Percentiles rank a stretch among this genome's conserved stretches.
phyloP scores from a whole-genome alignment of 805 yeast genomes.

The Ogataea pignaliae region DNA sequence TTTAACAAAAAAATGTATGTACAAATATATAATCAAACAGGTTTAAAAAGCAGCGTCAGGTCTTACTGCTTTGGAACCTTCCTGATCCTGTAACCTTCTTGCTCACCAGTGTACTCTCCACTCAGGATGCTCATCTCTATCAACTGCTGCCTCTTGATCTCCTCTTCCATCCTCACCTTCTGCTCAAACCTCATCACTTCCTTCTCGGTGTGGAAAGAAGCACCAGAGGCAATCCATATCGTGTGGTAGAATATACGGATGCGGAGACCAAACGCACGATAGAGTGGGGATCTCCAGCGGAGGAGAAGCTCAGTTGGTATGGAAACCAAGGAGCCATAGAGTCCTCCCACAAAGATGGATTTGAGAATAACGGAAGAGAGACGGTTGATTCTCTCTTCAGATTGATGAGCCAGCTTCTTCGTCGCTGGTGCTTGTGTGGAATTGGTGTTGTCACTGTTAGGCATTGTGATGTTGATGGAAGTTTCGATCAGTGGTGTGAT shows the following conservation, averaged over 20 bases:
- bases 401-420: constrained; percentile 19
- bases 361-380: constrained; percentile 27
- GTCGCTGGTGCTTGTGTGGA: not conserved
- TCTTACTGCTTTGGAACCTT: not conserved
- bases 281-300: constrained; percentile 34
- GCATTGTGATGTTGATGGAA: not conserved
- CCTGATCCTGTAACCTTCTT: constrained; percentile 15
- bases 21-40: not conserved
- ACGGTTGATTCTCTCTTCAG: constrained; percentile 21
- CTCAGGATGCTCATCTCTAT: constrained; percentile 30
- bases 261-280: constrained; percentile 33
- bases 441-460: not conserved
- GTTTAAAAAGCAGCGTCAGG: not conserved
- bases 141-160: constrained; percentile 26
- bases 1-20: too few species aligned
- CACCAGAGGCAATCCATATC: constrained; percentile 32
- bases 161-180: constrained; percentile 28
- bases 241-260: constrained; percentile 35
- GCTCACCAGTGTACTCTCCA: constrained; percentile 30
- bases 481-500: too few species aligned
- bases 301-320: constrained; percentile 33
- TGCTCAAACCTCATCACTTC: constrained; percentile 32
- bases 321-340: constrained; percentile 35
- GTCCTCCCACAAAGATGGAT: constrained; percentile 31
- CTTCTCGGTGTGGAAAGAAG: constrained; percentile 32